Percentiles rank a stretch among this genome's conserved stretches.
phyloP scores from a whole-genome alignment of 2,329 filamentous ascomycete species.

The Penicillium occitanis region DNA sequence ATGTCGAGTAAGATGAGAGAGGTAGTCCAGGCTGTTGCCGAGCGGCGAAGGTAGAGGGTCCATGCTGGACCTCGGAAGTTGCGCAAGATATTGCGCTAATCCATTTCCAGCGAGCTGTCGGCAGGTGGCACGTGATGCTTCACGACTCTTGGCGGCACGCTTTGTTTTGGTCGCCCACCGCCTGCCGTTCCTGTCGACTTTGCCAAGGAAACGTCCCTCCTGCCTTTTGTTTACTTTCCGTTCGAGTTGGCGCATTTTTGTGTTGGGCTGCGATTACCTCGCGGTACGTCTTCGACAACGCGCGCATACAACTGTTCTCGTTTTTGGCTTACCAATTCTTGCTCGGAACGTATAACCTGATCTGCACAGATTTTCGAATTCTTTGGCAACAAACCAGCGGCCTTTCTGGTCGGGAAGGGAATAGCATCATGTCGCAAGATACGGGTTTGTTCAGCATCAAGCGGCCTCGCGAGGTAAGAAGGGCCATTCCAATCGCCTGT shows the following conservation, averaged over 20 bases:
- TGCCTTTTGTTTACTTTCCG: constrained; percentile 40
- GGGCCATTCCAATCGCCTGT: constrained; percentile 14
- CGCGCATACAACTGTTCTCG: background rate
- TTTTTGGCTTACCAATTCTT: background rate
- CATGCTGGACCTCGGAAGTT: constrained; percentile 40
- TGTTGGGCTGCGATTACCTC: constrained; percentile 5
- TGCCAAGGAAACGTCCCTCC: constrained; percentile 15
- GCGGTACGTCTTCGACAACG: background rate
- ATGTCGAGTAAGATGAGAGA: background rate
- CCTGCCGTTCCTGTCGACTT: constrained; percentile 27
- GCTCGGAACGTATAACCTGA: background rate
- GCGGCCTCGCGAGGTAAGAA: constrained; percentile 80
- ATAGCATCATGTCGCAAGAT: constrained; percentile 74
- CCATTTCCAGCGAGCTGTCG: constrained; percentile 25
- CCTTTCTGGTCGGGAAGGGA: constrained; percentile 28
- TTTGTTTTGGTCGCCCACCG: constrained; percentile 28
- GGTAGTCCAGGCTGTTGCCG: background rate
- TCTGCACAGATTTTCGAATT: background rate
- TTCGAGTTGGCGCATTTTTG: constrained; percentile 14
- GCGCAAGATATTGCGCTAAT: constrained; percentile 29
- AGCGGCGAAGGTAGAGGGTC: constrained; percentile 8
- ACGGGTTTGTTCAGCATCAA: constrained; percentile 87
- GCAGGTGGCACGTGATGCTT: constrained; percentile 26
- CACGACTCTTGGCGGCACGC: constrained; percentile 27
- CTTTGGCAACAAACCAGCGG: background rate